Conservation (phyloP, 768 basidiomycete genomes). For the Lyophyllum semitale region DNA sequence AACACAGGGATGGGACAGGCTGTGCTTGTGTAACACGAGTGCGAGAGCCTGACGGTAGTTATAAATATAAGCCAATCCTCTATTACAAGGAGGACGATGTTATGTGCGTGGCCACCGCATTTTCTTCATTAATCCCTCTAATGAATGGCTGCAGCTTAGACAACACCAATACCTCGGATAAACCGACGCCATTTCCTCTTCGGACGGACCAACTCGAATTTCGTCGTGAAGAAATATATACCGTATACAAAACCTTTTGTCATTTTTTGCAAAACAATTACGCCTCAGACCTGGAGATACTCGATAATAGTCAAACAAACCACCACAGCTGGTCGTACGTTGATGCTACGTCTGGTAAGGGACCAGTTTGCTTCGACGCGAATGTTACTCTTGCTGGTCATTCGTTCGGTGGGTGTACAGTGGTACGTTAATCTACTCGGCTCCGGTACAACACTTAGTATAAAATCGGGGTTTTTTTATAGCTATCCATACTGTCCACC, state of each 20-base stretch:
- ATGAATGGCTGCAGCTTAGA: slow-evolving; percentile 26
- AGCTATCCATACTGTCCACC: slow-evolving; percentile 62
- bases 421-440: slow-evolving; percentile 29
- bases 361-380: slow-evolving; percentile 31
- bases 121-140: background rate
- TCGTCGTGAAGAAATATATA: slow-evolving; percentile 69
- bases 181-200: slow-evolving; percentile 43
- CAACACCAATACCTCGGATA: slow-evolving; percentile 20
- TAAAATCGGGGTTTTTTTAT: no score
- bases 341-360: slow-evolving; percentile 19
- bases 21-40: slow-evolving; percentile 46
- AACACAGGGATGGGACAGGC: slow-evolving; percentile 83
- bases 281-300: slow-evolving; percentile 33
- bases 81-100: slow-evolving; percentile 63
- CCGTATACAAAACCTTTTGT: slow-evolving; percentile 58
- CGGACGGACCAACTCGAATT: slow-evolving; percentile 72
- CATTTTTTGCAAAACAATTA: slow-evolving; percentile 45
- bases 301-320: slow-evolving; percentile 36
- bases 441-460: slow-evolving; percentile 1
- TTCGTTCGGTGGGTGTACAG: slow-evolving; percentile 50
- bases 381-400: slow-evolving; percentile 45
- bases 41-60: slow-evolving; percentile 30
- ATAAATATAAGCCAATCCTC: slow-evolving; percentile 28
- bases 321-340: slow-evolving; percentile 41
- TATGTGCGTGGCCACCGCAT: slow-evolving; percentile 37